Base-by-base conservation (phyloP, 768 basidiomycete genomes). In the Boletellus ananas region DNA sequence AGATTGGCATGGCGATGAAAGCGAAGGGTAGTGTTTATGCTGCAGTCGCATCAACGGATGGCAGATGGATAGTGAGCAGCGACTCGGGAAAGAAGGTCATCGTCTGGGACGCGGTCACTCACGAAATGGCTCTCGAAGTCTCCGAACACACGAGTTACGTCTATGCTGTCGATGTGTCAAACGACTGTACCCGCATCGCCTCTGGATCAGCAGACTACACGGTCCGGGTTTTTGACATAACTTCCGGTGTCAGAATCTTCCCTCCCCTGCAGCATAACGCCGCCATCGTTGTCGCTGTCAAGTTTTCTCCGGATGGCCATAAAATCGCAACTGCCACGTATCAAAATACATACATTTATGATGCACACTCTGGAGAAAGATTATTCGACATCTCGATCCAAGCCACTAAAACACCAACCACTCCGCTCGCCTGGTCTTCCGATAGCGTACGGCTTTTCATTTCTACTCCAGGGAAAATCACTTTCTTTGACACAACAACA, bases 21-120 rank as follows among this genome's bases (percentile, higher is more conserved):
- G 18, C 34, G 18, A 36, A 12, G 3, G 35, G 35, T 9, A 20
- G 17, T 5, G 42, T 49, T 27, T 21, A 29, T 12, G 18, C 17
- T 36, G 12, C n/a, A 16, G 34, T 17, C 17, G 34, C 16, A n/a
- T 43, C 48, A 16, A 20, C n/a, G 18, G 48, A 49, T 21, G 48
- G 48, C 27, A 6, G 17, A 21, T 49, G 48, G 48, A 43, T 49
- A 29, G 41, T 49, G 11, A 36, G 31, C 27, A 41, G 48, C 12
- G 34, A 29, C 18, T 13, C 5, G 4, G 34, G 16, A n/a, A 29
- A 31, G 18, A 35, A 37, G 39, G 41, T 43, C 20, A 29, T 43
- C 29, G 42, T 43, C 34, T 49, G 41, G 48, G 18, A 36, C 6
- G 34, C 48, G 10, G 20, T n/a, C 3, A 43, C 41, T 4, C 13